phyloP scores from a whole-genome alignment of 495 filamentous ascomycete genomes.

The Venustampulla echinocandica region DNA sequence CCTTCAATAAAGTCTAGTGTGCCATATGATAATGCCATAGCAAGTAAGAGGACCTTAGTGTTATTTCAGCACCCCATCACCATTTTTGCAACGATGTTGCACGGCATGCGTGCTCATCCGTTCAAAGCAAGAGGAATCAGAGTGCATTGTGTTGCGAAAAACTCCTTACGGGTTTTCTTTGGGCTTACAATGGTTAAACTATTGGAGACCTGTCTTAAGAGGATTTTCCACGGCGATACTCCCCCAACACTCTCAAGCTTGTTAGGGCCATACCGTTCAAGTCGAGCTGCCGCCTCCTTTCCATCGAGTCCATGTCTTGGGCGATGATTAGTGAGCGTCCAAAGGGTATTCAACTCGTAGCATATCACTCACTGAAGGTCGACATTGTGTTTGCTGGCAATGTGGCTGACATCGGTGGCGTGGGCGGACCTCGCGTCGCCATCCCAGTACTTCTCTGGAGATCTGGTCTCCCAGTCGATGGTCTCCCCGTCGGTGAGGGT shows the following conservation, averaged over 20 bases:
- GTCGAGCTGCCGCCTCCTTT: slow-evolving; percentile 34
- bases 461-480: neutral
- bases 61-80: neutral
- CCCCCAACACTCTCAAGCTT: slow-evolving; percentile 41
- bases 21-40: slow-evolving; percentile 67
- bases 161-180: no score
- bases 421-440: neutral
- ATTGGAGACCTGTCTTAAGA: slow-evolving; percentile 40
- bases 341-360: neutral
- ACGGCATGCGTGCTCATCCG: neutral
- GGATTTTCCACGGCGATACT: slow-evolving; percentile 45
- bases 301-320: slow-evolving; percentile 32
- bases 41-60: slow-evolving; percentile 58
- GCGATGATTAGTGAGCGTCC: neutral
- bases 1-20: slow-evolving; percentile 70
- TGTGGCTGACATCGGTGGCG: slow-evolving; percentile 2
- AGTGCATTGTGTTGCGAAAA: neutral
- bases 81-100: neutral
- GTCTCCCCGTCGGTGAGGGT: no score
- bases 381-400: neutral
- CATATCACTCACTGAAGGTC: slow-evolving; percentile 7
- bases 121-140: neutral
- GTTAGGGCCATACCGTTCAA: slow-evolving; percentile 41
- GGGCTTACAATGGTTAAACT: slow-evolving; percentile 30
- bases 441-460: neutral